Percentiles rank a stretch among this genome's conserved stretches.
phyloP scores from a whole-genome alignment of 78 protist genomes.

The Diacronema lutheri region DNA sequence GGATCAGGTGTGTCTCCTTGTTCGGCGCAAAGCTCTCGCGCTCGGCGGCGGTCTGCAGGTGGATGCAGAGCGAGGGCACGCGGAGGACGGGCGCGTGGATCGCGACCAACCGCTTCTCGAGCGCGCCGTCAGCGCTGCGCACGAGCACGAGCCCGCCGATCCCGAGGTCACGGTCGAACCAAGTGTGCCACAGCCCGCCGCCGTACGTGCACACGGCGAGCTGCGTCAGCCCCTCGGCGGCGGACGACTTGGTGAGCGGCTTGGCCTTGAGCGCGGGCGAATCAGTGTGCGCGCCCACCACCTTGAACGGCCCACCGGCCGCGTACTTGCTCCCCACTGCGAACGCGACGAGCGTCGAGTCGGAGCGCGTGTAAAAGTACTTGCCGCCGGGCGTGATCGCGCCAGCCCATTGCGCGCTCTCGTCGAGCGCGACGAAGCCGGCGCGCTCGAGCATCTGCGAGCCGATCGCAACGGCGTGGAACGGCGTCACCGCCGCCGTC shows the following conservation, averaged over 20 bases:
- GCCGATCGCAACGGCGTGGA: not conserved
- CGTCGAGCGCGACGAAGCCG: conserved; percentile 64
- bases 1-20: conserved; percentile 80
- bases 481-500: conserved; percentile 13
- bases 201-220: conserved; percentile 85
- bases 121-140: not conserved
- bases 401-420: conserved; percentile 31
- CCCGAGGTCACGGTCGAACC: conserved; percentile 82
- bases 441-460: not conserved
- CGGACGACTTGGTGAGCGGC: not conserved
- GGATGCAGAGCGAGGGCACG: conserved; percentile 89
- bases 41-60: conserved; percentile 60
- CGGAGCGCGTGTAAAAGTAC: conserved; percentile 84
- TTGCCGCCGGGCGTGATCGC: conserved; percentile 53
- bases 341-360: conserved; percentile 79
- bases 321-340: conserved; percentile 78
- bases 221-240: conserved; percentile 47
- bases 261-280: not conserved
- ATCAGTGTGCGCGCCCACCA: conserved; percentile 48
- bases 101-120: conserved; percentile 10
- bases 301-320: conserved; percentile 23
- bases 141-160: not conserved
- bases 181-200: conserved; percentile 95
- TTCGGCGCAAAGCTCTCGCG: conserved; percentile 73
- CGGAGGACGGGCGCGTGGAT: conserved; percentile 61